phyloP scores from a whole-genome alignment of 2,329 filamentous ascomycete genomes.

The Plectosphaerella cucumerina region DNA sequence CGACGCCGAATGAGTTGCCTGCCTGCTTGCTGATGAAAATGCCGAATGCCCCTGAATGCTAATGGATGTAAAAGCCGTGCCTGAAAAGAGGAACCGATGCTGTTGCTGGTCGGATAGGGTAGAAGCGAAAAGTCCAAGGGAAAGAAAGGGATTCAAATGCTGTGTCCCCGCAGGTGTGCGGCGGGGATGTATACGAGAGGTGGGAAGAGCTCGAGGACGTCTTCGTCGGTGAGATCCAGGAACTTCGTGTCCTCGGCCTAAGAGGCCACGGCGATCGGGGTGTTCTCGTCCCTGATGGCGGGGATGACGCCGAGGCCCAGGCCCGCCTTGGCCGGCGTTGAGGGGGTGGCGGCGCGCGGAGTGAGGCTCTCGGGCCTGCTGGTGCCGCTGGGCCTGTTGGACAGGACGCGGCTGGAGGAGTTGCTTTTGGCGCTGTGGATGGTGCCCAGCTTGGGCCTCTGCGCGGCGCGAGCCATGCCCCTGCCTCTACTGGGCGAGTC shows the following conservation, averaged over 20 bases:
- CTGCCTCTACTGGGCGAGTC: slow-evolving; percentile 20
- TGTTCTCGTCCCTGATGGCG: slow-evolving; percentile 7
- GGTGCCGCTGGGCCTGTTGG: slow-evolving; percentile 13
- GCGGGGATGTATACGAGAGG: background rate
- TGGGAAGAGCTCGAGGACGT: background rate
- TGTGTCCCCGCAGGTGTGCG: too few relatives aligned
- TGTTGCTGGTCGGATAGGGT: too few relatives aligned
- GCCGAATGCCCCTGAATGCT: background rate
- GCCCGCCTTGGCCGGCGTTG: slow-evolving; percentile 7
- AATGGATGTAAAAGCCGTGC: background rate
- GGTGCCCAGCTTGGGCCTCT: slow-evolving; percentile 41
- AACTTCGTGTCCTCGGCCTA: background rate
- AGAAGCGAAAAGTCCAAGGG: too few relatives aligned
- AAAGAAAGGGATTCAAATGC: too few relatives aligned
- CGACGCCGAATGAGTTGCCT: background rate
- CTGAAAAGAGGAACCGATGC: too few relatives aligned
- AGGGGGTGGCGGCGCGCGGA: slow-evolving; percentile 4
- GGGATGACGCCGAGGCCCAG: slow-evolving; percentile 1
- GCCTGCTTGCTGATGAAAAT: background rate
- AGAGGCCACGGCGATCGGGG: background rate
- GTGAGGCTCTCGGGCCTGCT: slow-evolving; percentile 9
- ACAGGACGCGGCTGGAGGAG: slow-evolving; percentile 20
- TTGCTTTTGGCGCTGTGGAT: slow-evolving; percentile 37
- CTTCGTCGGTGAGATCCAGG: background rate
- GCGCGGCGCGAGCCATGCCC: slow-evolving; percentile 26